phyloP scores from a whole-genome alignment of 495 filamentous ascomycete species.

The Aspergillus homomorphus region DNA sequence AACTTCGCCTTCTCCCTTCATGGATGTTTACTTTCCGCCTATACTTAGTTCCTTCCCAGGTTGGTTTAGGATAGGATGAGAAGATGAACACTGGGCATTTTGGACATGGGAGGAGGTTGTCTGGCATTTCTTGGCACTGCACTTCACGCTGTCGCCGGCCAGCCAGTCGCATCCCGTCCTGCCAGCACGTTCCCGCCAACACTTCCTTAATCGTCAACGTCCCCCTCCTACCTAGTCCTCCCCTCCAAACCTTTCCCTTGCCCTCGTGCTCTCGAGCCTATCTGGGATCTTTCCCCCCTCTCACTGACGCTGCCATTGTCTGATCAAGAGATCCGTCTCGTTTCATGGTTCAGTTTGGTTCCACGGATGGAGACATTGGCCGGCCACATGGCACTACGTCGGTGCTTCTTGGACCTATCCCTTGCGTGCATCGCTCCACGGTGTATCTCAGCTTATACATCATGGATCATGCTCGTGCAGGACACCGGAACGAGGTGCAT shows the following conservation, averaged over 20 bases:
- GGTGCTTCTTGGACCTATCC: neutral
- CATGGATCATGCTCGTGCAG: neutral
- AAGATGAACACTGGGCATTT: too few species aligned
- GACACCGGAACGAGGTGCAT: neutral
- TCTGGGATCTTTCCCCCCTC: neutral
- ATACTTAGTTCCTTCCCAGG: too few species aligned
- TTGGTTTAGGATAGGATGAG: too few species aligned
- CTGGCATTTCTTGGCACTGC: neutral
- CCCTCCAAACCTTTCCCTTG: neutral
- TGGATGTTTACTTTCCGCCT: too few species aligned
- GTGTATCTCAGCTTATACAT: neutral
- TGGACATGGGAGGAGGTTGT: neutral
- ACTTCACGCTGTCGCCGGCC: neutral
- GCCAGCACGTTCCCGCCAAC: constrained; percentile 7
- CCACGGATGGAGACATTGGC: neutral
- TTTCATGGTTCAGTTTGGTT: neutral
- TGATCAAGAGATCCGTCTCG: neutral
- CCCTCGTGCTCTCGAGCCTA: neutral
- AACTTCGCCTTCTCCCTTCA: too few species aligned
- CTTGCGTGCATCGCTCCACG: neutral
- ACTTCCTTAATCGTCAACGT: neutral
- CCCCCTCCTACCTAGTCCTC: neutral
- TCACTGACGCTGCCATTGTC: neutral
- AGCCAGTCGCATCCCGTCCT: constrained; percentile 6
- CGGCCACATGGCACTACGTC: neutral